Conservation (phyloP, 2,329 filamentous ascomycete species). For the Pseudogymnoascus sp. region DNA sequence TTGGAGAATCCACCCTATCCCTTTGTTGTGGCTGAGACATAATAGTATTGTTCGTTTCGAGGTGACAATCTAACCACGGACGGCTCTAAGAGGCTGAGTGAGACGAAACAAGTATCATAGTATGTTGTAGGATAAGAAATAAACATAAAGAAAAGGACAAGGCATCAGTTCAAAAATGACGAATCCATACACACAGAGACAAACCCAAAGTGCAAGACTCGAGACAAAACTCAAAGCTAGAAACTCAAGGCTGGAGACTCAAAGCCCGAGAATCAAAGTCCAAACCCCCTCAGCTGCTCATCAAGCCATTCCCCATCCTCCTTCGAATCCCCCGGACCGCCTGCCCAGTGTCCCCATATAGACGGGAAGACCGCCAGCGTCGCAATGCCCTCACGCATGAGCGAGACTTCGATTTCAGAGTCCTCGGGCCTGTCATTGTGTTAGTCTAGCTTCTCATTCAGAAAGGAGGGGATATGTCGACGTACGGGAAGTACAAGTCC, state of each 20-base stretch:
- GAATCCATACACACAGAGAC: background rate
- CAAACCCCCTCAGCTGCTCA: conserved; percentile 46
- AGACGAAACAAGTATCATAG: background rate
- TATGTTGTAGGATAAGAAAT: background rate
- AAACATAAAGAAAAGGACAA: background rate
- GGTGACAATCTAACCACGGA: background rate
- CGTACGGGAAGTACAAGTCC: conserved; percentile 71
- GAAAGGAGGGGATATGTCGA: conserved; percentile 13
- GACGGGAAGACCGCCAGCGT: conserved; percentile 47
- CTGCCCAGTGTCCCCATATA: conserved; percentile 61
- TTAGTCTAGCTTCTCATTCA: background rate
- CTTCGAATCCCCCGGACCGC: conserved; percentile 62
- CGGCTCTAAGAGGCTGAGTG: background rate
- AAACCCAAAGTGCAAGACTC: background rate
- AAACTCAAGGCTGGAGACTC: background rate
- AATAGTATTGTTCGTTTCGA: background rate
- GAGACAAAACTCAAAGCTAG: background rate
- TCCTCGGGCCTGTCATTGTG: conserved; percentile 56
- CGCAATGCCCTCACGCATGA: conserved; percentile 53
- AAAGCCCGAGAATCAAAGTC: background rate
- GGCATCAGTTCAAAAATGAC: background rate
- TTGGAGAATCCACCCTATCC: background rate
- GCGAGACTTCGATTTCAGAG: conserved; percentile 62
- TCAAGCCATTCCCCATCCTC: conserved; percentile 69
- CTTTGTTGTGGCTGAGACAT: background rate